phyloP scores from a whole-genome alignment of 176 grass and related monocot genomes.

The Oryza meyeriana region DNA sequence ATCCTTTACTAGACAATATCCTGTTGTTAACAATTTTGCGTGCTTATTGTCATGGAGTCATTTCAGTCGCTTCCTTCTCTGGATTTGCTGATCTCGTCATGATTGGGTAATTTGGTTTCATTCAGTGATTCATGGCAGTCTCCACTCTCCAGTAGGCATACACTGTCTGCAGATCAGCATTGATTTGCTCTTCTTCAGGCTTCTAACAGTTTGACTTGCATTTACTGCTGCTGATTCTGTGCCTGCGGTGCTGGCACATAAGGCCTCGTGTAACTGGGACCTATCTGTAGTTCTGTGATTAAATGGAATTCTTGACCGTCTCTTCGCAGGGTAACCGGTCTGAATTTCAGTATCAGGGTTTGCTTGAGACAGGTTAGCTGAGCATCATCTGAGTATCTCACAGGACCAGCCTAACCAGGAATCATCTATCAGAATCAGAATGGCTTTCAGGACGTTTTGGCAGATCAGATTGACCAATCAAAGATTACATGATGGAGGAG shows the following conservation, averaged over 20 bases:
- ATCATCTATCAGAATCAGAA: neutral
- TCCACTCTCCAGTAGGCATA: neutral
- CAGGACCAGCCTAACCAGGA: neutral
- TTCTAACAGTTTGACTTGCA: conserved; percentile 3
- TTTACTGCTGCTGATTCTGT: neutral
- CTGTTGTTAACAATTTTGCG: neutral
- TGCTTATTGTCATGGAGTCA: neutral
- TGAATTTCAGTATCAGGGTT: neutral
- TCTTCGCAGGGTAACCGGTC: neutral
- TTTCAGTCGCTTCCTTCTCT: neutral
- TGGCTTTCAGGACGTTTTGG: neutral
- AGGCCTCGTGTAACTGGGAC: neutral
- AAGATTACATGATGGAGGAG: too few relatives aligned
- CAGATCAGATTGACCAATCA: neutral
- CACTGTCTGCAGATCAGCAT: neutral
- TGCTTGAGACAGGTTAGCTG: neutral
- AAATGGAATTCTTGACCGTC: neutral
- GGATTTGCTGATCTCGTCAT: neutral
- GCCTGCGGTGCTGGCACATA: neutral
- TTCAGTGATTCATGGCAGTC: neutral
- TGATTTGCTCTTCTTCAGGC: neutral
- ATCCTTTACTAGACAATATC: neutral
- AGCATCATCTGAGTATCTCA: neutral
- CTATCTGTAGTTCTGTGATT: neutral
- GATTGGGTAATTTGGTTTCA: too few relatives aligned